Base-by-base conservation (phyloP, 768 basidiomycete genomes). In the Phylloporus rhodoxanthus region DNA sequence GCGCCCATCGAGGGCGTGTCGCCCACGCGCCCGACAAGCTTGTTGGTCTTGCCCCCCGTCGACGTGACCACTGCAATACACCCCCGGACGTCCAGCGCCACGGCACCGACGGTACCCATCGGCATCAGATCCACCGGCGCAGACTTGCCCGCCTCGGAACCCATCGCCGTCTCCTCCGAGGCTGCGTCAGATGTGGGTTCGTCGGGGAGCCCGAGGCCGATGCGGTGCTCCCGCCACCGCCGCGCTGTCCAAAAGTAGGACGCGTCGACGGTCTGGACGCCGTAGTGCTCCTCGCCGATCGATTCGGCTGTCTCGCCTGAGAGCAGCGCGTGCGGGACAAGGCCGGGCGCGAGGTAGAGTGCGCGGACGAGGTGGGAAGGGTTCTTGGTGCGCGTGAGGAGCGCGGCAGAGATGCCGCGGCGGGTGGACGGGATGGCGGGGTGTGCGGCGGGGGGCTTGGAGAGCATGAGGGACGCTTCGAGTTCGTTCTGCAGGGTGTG, bases 41-140 rank as follows among this genome's bases (percentile, higher is more conserved):
- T 92, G 67, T 92, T 92, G 32, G 87, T 91, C 41, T 71, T 72
- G 1, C 90, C 89, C 30, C 90, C 90, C 0, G 89, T 92, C 1
- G 88, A 90, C 1, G 90, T 91, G 15, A 83, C 69, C 3, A 74
- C 68, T 1, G 82, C 79, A 50, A 91, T 81, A 59, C 87, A 89
- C 0, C 89, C 89, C 20, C 80, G 71, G 6, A 74, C 57, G 60
- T 91, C 90, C 28, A 91, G 70, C 5, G 86, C 88, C 8, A 92
- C 87, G 1, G 90, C 90, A 17, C 90, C 90, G 9, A 92, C 88
- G 0, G 89, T 92, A 10, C 89, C 90, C 14, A 68, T 84, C 4
- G 90, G 85, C 53, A 80, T 69, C 55, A 75, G 66, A 62, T 87
- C 84, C 8, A 86, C 68, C 13, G 70, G 53, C 7, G 57, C 59